A percentile compares a stretch with the other conserved stretches of the same genome.
Evolutionary conservation across 345 rosid species (phyloP).

Genomic region (Chamaenerion angustifolium): DNA sequence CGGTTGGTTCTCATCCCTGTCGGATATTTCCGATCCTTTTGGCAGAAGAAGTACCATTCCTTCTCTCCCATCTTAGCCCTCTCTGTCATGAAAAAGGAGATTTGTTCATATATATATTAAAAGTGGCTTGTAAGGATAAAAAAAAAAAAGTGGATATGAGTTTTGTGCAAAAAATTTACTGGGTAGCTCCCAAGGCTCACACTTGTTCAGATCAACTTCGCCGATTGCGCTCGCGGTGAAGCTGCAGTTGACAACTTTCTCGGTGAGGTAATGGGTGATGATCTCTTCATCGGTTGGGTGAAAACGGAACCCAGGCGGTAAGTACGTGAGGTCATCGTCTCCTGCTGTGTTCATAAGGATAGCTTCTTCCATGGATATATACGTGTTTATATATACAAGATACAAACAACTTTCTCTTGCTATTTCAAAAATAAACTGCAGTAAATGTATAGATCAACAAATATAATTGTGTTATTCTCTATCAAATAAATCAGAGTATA

Average conservation of each 20-base stretch:
- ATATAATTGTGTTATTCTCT: too few species aligned
- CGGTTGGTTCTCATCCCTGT: slow-evolving; percentile 92
- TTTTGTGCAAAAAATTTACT: slow-evolving; percentile 20
- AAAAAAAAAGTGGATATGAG: too few species aligned
- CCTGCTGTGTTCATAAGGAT: slow-evolving; percentile 12
- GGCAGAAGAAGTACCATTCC: slow-evolving; percentile 80
- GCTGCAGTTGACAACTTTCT: slow-evolving; percentile 33
- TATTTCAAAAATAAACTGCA: too few species aligned
- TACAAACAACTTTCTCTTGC: neutral
- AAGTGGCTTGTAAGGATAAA: too few species aligned
- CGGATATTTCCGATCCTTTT: slow-evolving; percentile 76
- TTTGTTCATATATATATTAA: too few species aligned
- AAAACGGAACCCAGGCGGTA: slow-evolving; percentile 81
- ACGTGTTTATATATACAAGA: too few species aligned
- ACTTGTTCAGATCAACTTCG: slow-evolving; percentile 79
- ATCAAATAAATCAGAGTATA: too few species aligned
- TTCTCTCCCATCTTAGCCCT: slow-evolving; percentile 90
- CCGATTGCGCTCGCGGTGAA: slow-evolving; percentile 48
- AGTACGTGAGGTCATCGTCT: slow-evolving; percentile 35
- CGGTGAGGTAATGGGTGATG: slow-evolving; percentile 46
- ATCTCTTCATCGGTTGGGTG: slow-evolving; percentile 90
- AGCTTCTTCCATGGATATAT: slow-evolving; percentile 30
- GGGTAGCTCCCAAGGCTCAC: slow-evolving; percentile 88
- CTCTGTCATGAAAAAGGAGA: too few species aligned
- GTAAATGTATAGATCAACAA: too few species aligned